Conservation (phyloP, 805 yeast species). For the Spencermartinsiella europaea region DNA sequence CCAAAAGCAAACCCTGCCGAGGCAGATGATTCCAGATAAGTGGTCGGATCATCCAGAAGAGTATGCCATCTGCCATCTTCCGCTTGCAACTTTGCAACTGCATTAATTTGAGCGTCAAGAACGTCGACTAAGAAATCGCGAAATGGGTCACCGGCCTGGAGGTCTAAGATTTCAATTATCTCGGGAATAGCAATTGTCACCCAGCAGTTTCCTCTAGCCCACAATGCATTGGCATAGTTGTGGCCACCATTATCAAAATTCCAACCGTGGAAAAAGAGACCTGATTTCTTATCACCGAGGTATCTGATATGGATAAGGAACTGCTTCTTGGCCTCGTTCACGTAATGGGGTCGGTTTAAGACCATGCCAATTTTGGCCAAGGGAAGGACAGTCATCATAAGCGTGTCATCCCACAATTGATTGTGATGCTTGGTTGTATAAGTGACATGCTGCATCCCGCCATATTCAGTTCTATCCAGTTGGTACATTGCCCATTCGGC, state of each 20-base stretch:
- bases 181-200: conserved; percentile 37
- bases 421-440: conserved; percentile 30
- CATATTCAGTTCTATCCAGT: conserved; percentile 31
- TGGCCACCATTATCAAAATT: conserved; percentile 7
- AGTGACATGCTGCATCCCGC: conserved; percentile 36
- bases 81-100: conserved; percentile 29
- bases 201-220: conserved; percentile 39
- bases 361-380: conserved; percentile 33
- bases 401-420: conserved; percentile 27
- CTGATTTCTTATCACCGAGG: conserved; percentile 30
- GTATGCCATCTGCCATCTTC: conserved; percentile 35
- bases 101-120: conserved; percentile 31
- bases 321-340: conserved; percentile 35
- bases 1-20: conserved; percentile 38
- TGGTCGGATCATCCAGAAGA: conserved; percentile 29
- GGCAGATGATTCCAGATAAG: conserved; percentile 34
- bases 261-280: conserved; percentile 36
- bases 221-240: conserved; percentile 25
- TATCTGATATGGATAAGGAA: conserved; percentile 33
- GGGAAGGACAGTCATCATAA: conserved; percentile 38
- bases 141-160: conserved; percentile 29
- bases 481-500: conserved; percentile 34
- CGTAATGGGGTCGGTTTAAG: conserved; percentile 28
- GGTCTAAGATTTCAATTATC: conserved; percentile 31
- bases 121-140: conserved; percentile 30